phyloP scores from a whole-genome alignment of 352 stramenopile genomes.

The Globisporangium perplexum region DNA sequence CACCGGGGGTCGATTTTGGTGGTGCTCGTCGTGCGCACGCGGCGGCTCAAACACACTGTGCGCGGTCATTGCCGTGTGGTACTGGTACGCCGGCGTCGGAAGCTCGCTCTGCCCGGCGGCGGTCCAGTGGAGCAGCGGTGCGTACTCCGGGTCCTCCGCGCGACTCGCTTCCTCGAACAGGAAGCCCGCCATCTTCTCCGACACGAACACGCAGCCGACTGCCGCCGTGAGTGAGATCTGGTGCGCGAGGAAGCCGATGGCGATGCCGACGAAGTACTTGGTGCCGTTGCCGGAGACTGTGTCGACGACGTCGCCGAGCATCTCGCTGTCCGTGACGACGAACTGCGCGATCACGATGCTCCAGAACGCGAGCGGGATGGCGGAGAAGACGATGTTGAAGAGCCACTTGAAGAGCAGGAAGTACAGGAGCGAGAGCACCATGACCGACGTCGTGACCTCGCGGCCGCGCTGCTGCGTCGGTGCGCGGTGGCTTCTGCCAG shows the following conservation, averaged over 20 bases:
- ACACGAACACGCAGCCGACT: conserved; percentile 33
- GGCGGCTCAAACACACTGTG: conserved; percentile 10
- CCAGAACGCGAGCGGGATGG: conserved; percentile 44
- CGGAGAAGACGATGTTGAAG: conserved; percentile 50
- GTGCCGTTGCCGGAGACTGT: conserved; percentile 11
- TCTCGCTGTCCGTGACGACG: conserved; percentile 14
- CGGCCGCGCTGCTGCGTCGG: conserved; percentile 10
- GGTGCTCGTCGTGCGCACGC: not conserved
- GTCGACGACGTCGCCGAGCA: not conserved
- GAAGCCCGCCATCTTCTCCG: conserved; percentile 31
- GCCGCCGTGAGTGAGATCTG: conserved; percentile 47
- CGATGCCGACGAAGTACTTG: conserved; percentile 36
- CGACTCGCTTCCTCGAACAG: conserved; percentile 27
- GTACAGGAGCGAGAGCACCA: conserved; percentile 62
- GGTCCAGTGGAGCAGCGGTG: conserved; percentile 20
- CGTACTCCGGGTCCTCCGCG: conserved; percentile 12
- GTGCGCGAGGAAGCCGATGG: conserved; percentile 57
- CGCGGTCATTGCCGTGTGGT: conserved; percentile 7
- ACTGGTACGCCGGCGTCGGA: conserved; percentile 12
- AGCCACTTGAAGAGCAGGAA: conserved; percentile 67
- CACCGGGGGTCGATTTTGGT: not conserved
- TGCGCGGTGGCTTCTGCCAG: not conserved
- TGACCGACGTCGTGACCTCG: conserved; percentile 53
- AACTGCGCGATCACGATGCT: conserved; percentile 33
- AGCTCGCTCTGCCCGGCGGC: conserved; percentile 11